These are phyloP conservation scores for Gynostemma pentaphyllum DNA, from an alignment of 306 rosid species.

Conservation along the genomic window DNA sequence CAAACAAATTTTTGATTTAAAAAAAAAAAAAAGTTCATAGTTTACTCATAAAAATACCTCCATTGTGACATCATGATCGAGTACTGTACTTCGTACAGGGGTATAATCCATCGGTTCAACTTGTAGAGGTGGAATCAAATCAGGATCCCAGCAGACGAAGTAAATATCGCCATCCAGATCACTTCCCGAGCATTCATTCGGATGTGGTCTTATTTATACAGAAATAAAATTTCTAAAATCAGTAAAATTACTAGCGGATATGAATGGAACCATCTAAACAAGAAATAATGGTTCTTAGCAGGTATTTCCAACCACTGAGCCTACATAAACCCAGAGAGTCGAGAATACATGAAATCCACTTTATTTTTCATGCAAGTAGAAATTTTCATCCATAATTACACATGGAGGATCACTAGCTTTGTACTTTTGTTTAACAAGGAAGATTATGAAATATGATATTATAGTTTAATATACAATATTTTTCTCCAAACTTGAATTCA, in stretches of 20 bases:
- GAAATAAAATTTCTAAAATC: slow-evolving; percentile 4
- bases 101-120: slow-evolving; percentile 64
- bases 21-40: not conserved
- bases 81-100: slow-evolving; percentile 17
- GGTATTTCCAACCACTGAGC: too few relatives aligned
- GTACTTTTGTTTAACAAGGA: not conserved
- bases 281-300: not conserved
- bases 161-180: slow-evolving; percentile 79
- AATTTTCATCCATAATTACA: not conserved
- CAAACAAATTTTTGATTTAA: not conserved
- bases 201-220: slow-evolving; percentile 64
- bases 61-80: slow-evolving; percentile 50
- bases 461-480: not conserved
- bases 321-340: not conserved
- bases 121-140: slow-evolving; percentile 37
- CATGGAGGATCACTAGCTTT: not conserved
- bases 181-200: slow-evolving; percentile 90
- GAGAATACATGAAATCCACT: not conserved
- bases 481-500: not conserved
- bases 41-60: slow-evolving; percentile 32
- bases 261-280: not conserved
- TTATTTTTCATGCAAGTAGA: not conserved
- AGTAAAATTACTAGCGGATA: not conserved
- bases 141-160: slow-evolving; percentile 71
- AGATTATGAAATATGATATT: not conserved